Conservation (phyloP, 768 basidiomycete species). For the Boletus reticuloceps region DNA sequence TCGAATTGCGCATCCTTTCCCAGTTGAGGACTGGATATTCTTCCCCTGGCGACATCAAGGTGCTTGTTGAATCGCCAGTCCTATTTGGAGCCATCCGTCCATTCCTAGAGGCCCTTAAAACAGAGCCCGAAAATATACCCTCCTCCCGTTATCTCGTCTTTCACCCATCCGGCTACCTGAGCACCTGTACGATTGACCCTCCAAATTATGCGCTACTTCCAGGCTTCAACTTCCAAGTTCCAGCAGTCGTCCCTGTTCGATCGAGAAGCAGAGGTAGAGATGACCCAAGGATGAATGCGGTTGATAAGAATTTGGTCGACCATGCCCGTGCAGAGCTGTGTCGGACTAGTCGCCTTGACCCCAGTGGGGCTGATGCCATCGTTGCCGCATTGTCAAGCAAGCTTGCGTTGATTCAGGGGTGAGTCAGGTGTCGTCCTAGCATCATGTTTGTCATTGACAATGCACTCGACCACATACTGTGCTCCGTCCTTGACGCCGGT, state of each 20-base stretch:
- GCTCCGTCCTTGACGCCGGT: constrained; percentile 57
- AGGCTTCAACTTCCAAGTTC: constrained; percentile 55
- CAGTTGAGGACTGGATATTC: constrained; percentile 32
- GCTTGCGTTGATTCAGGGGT: constrained; percentile 74
- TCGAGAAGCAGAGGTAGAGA: constrained; percentile 34
- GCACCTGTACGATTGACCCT: constrained; percentile 38
- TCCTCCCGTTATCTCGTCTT: constrained; percentile 54
- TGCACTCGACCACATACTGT: constrained; percentile 67
- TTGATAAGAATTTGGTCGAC: constrained; percentile 43
- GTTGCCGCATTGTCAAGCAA: constrained; percentile 59
- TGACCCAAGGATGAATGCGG: constrained; percentile 41
- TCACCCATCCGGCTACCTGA: constrained; percentile 35
- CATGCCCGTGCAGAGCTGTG: constrained; percentile 46
- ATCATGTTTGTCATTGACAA: neutral
- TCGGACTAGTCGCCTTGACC: constrained; percentile 54
- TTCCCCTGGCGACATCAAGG: constrained; percentile 19
- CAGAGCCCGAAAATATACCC: constrained; percentile 56
- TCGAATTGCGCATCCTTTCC: constrained; percentile 48
- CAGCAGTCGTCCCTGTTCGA: constrained; percentile 54
- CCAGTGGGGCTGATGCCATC: constrained; percentile 69
- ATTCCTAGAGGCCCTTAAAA: constrained; percentile 59
- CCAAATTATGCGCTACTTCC: constrained; percentile 56
- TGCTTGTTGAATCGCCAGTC: constrained; percentile 60
- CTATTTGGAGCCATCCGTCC: constrained; percentile 69
- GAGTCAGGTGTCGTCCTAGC: constrained; percentile 4